Percentiles rank a stretch among this genome's conserved stretches.
These are phyloP conservation scores for Gossypium sturtianum DNA, from an alignment of 345 rosid genomes.

Conservation along the genomic window DNA sequence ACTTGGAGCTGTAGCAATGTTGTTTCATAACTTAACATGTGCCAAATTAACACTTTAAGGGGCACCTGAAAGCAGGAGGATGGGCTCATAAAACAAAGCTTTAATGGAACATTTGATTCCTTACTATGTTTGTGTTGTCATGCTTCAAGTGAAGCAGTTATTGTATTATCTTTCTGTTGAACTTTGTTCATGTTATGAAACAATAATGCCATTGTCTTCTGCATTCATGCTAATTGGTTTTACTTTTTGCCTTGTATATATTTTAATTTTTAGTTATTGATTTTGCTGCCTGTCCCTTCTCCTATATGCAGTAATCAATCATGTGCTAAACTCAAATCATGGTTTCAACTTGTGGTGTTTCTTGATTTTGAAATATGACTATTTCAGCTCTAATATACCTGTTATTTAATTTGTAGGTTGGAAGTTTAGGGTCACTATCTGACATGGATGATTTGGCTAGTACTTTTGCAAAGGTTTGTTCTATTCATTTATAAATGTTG, in stretches of 20 bases:
- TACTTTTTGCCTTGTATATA: not conserved
- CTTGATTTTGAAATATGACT: not conserved
- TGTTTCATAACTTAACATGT: not conserved
- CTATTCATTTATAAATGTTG: not conserved
- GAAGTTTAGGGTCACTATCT: slow-evolving; percentile 59
- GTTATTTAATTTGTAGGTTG: slow-evolving; percentile 36
- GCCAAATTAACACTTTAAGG: not conserved
- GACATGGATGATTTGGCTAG: slow-evolving; percentile 87
- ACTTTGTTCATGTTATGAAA: not conserved
- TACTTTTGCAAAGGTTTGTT: slow-evolving; percentile 87
- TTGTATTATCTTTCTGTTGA: not conserved
- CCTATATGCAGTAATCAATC: not conserved
- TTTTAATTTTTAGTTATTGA: not conserved
- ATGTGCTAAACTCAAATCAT: not conserved
- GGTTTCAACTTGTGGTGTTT: not conserved
- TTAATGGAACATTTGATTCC: not conserved
- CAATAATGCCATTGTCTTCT: not conserved
- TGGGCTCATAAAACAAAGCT: not conserved
- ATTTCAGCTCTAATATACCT: not conserved
- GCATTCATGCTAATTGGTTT: not conserved
- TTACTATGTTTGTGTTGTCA: not conserved
- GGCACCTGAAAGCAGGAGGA: not conserved
- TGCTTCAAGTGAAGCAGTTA: not conserved
- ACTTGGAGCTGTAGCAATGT: not conserved
- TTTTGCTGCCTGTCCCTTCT: not conserved